A percentile compares a stretch with the other conserved stretches of the same genome.
These are phyloP conservation scores for Diaporthe ampelina DNA, from an alignment of 2,329 filamentous ascomycete species.

Conservation along the genomic window DNA sequence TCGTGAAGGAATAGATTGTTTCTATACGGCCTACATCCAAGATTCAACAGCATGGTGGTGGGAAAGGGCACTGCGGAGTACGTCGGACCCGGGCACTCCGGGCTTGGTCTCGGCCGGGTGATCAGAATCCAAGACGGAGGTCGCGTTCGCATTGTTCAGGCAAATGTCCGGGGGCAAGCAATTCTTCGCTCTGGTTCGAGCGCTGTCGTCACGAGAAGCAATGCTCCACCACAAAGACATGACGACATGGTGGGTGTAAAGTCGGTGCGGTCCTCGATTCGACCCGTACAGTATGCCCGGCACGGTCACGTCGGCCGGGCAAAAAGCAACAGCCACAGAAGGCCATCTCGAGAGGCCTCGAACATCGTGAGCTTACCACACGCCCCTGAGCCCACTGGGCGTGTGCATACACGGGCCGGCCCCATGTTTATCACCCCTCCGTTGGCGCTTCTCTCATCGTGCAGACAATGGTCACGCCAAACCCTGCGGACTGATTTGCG, in stretches of 20 bases:
- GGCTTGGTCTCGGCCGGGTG: conserved; percentile 8
- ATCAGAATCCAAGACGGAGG: not conserved
- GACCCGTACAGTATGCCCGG: conserved; percentile 33
- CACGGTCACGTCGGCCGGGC: conserved; percentile 25
- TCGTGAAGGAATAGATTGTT: conserved; percentile 6
- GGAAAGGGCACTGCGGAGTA: too few species aligned
- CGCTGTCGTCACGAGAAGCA: not conserved
- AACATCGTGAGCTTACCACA: conserved; percentile 33
- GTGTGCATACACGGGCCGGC: conserved; percentile 6
- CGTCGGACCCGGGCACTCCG: not conserved
- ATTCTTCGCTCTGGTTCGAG: not conserved
- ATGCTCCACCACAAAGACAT: not conserved
- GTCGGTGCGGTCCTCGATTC: not conserved
- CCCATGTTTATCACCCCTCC: conserved; percentile 29
- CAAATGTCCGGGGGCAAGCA: not conserved
- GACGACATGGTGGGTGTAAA: conserved; percentile 7
- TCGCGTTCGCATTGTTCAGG: not conserved
- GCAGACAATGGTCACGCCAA: conserved; percentile 27
- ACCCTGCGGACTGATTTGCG: conserved; percentile 25
- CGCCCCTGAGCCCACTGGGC: conserved; percentile 32
- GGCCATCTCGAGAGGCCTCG: conserved; percentile 2
- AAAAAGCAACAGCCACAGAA: conserved; percentile 31
- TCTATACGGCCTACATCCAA: conserved; percentile 3
- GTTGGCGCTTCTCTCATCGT: conserved; percentile 20
- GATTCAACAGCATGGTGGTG: not conserved